Evolutionary conservation across 805 yeast genomes (phyloP), one percentile per base, ranked within the genome.

Genomic region (Wickerhamomyces ciferrii): DNA sequence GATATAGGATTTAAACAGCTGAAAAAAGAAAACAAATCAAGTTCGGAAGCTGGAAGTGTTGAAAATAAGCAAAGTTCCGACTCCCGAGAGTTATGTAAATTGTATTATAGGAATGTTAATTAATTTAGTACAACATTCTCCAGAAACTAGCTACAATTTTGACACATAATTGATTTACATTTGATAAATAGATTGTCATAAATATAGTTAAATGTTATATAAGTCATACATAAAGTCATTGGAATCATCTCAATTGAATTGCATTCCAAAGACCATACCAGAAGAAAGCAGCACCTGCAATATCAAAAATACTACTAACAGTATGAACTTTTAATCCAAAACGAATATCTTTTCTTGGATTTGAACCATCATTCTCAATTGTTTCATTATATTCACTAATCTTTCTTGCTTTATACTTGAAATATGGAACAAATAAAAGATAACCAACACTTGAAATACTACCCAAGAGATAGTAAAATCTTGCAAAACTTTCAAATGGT

Each of bases 381-480:
- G 40, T 34, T 6, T 43, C 42, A 5, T 35, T 32, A 18, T 44
- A 45, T 6, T 41, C 37, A 2, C 54, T 39, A 21, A 52, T 49
- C n/a, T 41, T 41, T 21, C 41, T 43, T 13, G 44, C 43, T 43
- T 49, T 53, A 42, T 45, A 48, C 25, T 50, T 49, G 37, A 53
- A 43, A 39, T 43, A 49, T 20, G 59, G 56, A 5, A 47, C 48
- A 39, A 50, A 46, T 13, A 54, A 17, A 19, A 53, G 42, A 14
- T 45, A 50, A 4, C 44, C 46, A 10, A 50, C 29, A 7, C 48
- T 48, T 32, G 51, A 43, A 17, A 49, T 35, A 4, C 48, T 35
- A 15, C 59, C 59, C 23, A 49, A 14, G 39, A 50, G 45, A 45
- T 49, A 55, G 45, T 50, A 55, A 29, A 52, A 51, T 42, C 53